Percentiles rank a stretch among this genome's conserved stretches.
These are phyloP conservation scores for Ambrosiella cleistominuta DNA, from an alignment of 2,329 filamentous ascomycete genomes.

Conservation along the genomic window DNA sequence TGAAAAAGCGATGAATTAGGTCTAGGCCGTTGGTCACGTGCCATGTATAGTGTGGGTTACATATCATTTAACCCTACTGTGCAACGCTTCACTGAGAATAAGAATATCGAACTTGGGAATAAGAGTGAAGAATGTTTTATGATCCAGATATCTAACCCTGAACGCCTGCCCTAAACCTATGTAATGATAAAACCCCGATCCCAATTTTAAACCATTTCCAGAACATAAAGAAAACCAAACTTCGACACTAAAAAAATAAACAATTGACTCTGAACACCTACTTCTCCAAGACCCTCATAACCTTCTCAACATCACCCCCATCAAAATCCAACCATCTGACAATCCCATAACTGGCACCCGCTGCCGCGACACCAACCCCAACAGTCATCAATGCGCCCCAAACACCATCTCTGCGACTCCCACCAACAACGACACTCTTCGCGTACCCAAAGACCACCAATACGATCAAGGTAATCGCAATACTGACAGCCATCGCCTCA, in stretches of 20 bases:
- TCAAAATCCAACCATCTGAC: slow-evolving; percentile 35
- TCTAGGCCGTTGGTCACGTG: no score
- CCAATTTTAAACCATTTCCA: not conserved
- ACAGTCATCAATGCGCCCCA: slow-evolving; percentile 48
- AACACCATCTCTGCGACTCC: slow-evolving; percentile 26
- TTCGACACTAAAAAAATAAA: not conserved
- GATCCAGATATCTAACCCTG: no score
- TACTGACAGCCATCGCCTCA: slow-evolving; percentile 39
- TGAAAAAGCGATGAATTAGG: no score
- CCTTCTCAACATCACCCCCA: not conserved
- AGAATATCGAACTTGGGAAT: no score
- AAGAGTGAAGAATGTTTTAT: no score
- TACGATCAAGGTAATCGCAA: slow-evolving; percentile 41
- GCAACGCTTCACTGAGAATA: no score
- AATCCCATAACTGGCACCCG: slow-evolving; percentile 46
- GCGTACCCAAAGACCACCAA: slow-evolving; percentile 47
- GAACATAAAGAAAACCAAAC: not conserved
- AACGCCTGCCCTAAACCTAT: not conserved
- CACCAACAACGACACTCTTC: slow-evolving; percentile 38
- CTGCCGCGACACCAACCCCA: slow-evolving; percentile 45
- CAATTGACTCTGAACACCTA: not conserved
- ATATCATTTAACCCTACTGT: no score
- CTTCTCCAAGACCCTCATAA: not conserved
- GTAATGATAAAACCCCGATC: not conserved
- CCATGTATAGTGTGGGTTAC: no score